These are phyloP conservation scores for Agaricus blazei DNA, from an alignment of 768 basidiomycete genomes.

Conservation along the genomic window DNA sequence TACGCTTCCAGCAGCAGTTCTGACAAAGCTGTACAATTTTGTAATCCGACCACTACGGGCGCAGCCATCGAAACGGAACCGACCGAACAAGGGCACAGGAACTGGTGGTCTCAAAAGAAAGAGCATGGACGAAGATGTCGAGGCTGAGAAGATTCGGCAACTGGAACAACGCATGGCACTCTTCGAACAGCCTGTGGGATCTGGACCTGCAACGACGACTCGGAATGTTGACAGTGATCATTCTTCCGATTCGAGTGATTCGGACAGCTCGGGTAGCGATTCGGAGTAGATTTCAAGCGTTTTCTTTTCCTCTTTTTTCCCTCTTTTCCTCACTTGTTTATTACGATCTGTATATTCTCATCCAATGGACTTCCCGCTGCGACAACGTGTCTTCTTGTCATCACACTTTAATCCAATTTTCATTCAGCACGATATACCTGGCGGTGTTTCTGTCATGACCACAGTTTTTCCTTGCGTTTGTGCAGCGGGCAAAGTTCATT, in stretches of 20 bases:
- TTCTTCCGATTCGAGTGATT: slow-evolving; percentile 76
- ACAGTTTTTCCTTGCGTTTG: neutral
- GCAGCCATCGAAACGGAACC: slow-evolving; percentile 59
- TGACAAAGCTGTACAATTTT: slow-evolving; percentile 93
- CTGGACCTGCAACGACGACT: slow-evolving; percentile 29
- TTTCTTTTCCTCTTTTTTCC: slow-evolving; percentile 14
- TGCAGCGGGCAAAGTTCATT: neutral
- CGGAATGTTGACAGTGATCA: slow-evolving; percentile 59
- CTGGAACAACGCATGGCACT: slow-evolving; percentile 85
- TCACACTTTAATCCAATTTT: slow-evolving; percentile 10
- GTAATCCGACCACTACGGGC: slow-evolving; percentile 73
- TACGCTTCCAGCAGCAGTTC: slow-evolving; percentile 75
- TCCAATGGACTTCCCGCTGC: slow-evolving; percentile 9
- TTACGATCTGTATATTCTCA: slow-evolving; percentile 29
- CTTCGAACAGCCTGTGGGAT: slow-evolving; percentile 61
- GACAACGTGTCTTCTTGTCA: slow-evolving; percentile 2
- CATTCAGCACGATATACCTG: slow-evolving; percentile 10
- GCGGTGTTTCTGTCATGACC: slow-evolving; percentile 15
- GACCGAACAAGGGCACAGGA: slow-evolving; percentile 72
- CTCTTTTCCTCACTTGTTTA: slow-evolving; percentile 13
- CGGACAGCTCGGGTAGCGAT: slow-evolving; percentile 79
- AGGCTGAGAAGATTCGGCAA: slow-evolving; percentile 90
- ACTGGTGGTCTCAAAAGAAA: slow-evolving; percentile 91
- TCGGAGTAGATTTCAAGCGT: slow-evolving; percentile 47
- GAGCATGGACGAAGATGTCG: slow-evolving; percentile 95